These are phyloP conservation scores for Trichoderma sp. DNA, from an alignment of 2,329 filamentous ascomycete genomes.

Conservation along the genomic window DNA sequence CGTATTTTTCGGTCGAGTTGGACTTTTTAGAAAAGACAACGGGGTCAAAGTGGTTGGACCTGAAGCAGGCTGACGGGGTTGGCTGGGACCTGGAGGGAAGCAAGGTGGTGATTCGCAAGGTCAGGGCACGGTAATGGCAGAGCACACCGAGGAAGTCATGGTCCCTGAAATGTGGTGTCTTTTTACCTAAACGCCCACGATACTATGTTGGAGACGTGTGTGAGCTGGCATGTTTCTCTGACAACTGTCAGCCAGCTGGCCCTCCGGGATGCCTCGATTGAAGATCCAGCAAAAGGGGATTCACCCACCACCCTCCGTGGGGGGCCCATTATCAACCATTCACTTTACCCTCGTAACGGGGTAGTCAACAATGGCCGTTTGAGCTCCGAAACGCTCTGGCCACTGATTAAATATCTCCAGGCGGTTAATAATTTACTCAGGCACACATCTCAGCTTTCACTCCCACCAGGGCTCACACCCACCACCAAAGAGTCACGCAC, in stretches of 20 bases:
- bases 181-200: not conserved
- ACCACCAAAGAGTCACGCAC: not conserved
- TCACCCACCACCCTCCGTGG: not conserved
- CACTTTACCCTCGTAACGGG: slow-evolving; percentile 5
- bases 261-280: not conserved
- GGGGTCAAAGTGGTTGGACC: slow-evolving; percentile 66
- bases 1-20: slow-evolving; percentile 72
- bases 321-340: not conserved
- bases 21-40: slow-evolving; percentile 67
- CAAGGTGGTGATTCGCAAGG: slow-evolving; percentile 70
- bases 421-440: not conserved
- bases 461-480: not conserved
- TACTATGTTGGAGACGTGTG: not conserved
- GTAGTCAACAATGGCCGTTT: not conserved
- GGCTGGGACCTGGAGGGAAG: slow-evolving; percentile 78
- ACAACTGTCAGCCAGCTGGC: slow-evolving; percentile 2
- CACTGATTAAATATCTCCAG: not conserved
- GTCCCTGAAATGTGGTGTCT: not conserved
- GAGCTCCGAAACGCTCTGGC: not conserved
- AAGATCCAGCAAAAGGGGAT: not conserved
- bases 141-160: not conserved
- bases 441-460: not conserved
- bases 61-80: slow-evolving; percentile 67
- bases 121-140: slow-evolving; percentile 40
- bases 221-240: not conserved